A percentile compares a stretch with the other conserved stretches of the same genome.
Evolutionary conservation across 441 rosid genomes (phyloP).

Genomic region (Raphanus hybrid): DNA sequence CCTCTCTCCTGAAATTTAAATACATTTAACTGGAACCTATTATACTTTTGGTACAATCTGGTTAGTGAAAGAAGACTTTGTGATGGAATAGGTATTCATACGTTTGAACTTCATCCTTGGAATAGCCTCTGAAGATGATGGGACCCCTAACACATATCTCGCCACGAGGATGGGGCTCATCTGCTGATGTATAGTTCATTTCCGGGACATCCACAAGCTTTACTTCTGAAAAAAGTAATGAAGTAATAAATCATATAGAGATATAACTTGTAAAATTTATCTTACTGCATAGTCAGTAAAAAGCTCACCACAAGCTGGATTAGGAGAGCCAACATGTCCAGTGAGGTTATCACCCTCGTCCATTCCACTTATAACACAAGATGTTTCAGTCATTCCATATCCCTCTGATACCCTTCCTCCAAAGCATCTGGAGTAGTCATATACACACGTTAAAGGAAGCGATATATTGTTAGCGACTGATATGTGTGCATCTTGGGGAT

Average conservation of each 20-base stretch:
- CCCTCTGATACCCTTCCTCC: conserved; percentile 84
- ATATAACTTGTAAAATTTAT: conserved; percentile 3
- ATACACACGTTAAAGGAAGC: no score
- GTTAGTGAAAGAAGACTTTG: conserved; percentile 25
- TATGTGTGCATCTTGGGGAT: no score
- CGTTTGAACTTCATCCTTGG: conserved; percentile 98
- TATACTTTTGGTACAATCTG: conserved; percentile 20
- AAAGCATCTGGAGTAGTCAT: conserved; percentile 69
- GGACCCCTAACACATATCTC: conserved; percentile 99
- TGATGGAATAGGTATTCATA: conserved; percentile 38
- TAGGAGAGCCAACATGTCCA: conserved; percentile 99
- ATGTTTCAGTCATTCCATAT: conserved; percentile 99
- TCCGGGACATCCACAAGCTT: conserved; percentile 98
- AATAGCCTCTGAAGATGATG: conserved; percentile 79
- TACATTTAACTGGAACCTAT: conserved; percentile 24
- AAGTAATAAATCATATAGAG: conserved; percentile 3
- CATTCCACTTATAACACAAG: conserved; percentile 76
- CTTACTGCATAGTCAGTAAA: conserved; percentile 3
- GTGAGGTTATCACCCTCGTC: conserved; percentile 77
- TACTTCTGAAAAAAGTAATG: conserved; percentile 62
- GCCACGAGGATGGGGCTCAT: conserved; percentile 94
- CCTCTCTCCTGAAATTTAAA: conserved; percentile 73
- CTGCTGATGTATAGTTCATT: conserved; percentile 94
- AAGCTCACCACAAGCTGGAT: conserved; percentile 88
- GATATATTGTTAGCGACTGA: no score